Evolutionary conservation across 176 grass and related monocot genomes (phyloP).

Genomic region (Carex kokanica): DNA sequence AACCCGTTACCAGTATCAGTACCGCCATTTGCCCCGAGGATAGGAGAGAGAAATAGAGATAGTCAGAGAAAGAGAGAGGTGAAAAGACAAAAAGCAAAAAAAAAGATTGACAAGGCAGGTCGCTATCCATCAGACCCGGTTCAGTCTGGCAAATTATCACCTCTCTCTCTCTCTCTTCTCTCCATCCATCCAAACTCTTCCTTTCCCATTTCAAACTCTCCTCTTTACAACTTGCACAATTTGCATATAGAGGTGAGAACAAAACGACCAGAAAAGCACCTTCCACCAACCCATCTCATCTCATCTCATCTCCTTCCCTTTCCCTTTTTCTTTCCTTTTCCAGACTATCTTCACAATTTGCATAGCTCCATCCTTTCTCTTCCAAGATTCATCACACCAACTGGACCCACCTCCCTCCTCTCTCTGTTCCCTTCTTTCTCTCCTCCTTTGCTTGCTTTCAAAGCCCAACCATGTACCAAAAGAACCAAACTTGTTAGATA

Average conservation of each 20-base stretch:
- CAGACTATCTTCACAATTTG: background rate
- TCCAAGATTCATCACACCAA: constrained; percentile 17
- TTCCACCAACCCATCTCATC: background rate
- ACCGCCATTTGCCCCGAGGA: background rate
- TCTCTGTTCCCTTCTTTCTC: constrained; percentile 6
- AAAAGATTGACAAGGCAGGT: constrained; percentile 19
- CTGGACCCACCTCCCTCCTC: constrained; percentile 16
- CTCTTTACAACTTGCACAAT: constrained; percentile 6
- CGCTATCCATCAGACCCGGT: constrained; percentile 23
- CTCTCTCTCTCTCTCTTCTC: constrained; percentile 16
- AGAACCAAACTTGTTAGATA: constrained; percentile 19
- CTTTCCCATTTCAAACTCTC: background rate
- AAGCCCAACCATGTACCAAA: constrained; percentile 20
- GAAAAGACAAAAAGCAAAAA: constrained; percentile 34
- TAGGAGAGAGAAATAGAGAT: background rate
- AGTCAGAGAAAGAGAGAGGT: background rate
- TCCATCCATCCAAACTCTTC: constrained; percentile 27
- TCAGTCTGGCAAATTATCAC: constrained; percentile 33
- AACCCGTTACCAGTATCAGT: constrained; percentile 8
- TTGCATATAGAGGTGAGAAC: constrained; percentile 18
- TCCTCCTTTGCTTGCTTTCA: constrained; percentile 41
- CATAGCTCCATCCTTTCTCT: constrained; percentile 6
- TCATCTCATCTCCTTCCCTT: background rate
- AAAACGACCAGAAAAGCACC: background rate
- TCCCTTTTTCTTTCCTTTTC: background rate